Evolutionary conservation across 78 protist genomes (phyloP), one percentile per base, ranked within the genome.

Genomic region (Dictyostelium citrinum): DNA sequence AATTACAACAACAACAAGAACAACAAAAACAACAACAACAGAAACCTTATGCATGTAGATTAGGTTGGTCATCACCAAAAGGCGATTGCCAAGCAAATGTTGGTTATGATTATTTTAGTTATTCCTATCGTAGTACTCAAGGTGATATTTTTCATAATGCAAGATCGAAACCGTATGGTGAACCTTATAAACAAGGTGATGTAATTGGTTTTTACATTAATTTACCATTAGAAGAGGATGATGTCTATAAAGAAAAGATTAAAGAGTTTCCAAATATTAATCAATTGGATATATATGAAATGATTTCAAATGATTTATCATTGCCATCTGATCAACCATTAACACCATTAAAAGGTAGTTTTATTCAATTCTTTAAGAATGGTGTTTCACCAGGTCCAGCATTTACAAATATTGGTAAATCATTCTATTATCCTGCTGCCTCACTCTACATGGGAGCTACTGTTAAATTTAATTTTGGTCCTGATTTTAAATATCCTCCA

Each of bases 391-490:
- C 90, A 27, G 90, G 91, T 22, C 64, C 64, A 17, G 95, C 95
- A 1, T 91, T 91, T 58, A 49, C 31, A 58, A 71, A 83, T 31
- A 60, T 91, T n/a, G 75, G 74, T 2, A 70, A 74, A 39, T 83
- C 81, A 16, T 74, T 70, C 49, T 91, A 91, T 71, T 91, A 82
- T 55, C 95, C 95, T 9, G 27, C 91, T 1, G 95, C 91, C 1
- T 91, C 95, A 9, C 46, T 83, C 4, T 91, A 91, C 41, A 82
- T 91, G 91, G 91, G 91, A 9, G 76, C 90, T 1, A 8, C 29
- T 24, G 95, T 91, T 17, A 75, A 60, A 60, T 91, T 91, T 70
- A 91, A 91, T 43, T 91, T 91, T 58, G 95, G 95, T 9, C 95
- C 95, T 7, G 61, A 24, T 22, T 91, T 91, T 55, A 91, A 91